Base-by-base conservation (phyloP, 1,284 basidiomycete genomes). In the Coniophora puteana region DNA sequence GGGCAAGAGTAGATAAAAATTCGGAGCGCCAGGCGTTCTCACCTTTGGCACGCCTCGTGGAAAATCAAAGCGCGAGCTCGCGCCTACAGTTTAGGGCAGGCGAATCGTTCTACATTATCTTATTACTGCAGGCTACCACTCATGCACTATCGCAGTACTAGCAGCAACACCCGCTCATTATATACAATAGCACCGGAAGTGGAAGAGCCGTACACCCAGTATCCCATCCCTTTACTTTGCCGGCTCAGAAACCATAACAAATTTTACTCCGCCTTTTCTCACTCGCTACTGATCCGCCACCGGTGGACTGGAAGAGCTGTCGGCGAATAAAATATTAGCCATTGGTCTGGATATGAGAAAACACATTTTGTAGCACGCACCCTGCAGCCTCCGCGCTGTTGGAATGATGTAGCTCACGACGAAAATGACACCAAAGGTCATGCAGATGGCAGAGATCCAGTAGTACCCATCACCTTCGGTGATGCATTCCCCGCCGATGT, bases 381-480 rank as follows among this genome's bases (percentile, higher is more conserved):
- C 76, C 78, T 97, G 92, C 42, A 99, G 65, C 59, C 76, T 84
- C 47, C 80, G 78, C 20, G 91, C 89, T 1, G 86, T 89, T 5
- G 95, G 95, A 34, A 89, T 71, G 50, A 96, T 89, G 59, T 85
- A 93, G 26, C 72, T 67, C 18, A 93, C 50, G 28, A 98, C 69
- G 47, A 93, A 73, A 2, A 81, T 46, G 4, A 83, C 71, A 5
- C 93, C 93, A 30, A 93, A 66, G 5, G 66, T 59, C 46, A 98
- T 72, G 65, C 94, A 98, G 16, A 93, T 59, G 6, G 67, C 78
- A 17, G 85, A 89, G 41, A 95, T 83, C 50, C 83, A 78, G 63
- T 93, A 99, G 65, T 96, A 99, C 2, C 96, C 95, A 61, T 99
- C 96, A 22, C 78, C 76, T 57, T 89, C 79, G 1, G 86, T 89